Conservation (phyloP, 805 yeast genomes). For the Metschnikowia koreensis region DNA sequence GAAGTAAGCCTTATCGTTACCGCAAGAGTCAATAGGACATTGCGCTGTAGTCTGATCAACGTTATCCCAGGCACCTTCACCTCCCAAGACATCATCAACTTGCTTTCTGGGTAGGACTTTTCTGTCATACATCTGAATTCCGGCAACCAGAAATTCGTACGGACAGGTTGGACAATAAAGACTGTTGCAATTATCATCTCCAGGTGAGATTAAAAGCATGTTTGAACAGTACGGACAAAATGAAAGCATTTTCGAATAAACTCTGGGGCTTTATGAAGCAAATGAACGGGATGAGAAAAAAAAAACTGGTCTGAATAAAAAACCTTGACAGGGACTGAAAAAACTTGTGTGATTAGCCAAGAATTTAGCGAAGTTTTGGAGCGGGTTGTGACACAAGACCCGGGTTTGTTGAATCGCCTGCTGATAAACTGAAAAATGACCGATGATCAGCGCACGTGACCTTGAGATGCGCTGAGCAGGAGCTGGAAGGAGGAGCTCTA, state of each 20-base stretch:
- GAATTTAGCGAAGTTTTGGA: not conserved
- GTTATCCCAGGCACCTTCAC: slow-evolving; percentile 97
- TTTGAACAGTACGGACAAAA: slow-evolving; percentile 95
- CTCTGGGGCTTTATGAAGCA: not conserved
- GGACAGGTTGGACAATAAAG: slow-evolving; percentile 94
- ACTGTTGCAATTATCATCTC: slow-evolving; percentile 57
- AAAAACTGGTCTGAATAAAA: not conserved
- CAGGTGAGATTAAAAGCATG: slow-evolving; percentile 69
- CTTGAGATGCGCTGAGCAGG: not conserved
- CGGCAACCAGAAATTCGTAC: slow-evolving; percentile 85
- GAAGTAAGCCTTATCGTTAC: slow-evolving; percentile 88
- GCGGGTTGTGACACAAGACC: not conserved
- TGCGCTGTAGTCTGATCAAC: slow-evolving; percentile 94
- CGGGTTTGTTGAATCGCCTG: not conserved
- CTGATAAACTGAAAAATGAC: not conserved
- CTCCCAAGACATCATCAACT: slow-evolving; percentile 95
- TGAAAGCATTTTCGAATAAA: slow-evolving; percentile 62
- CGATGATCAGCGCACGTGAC: slow-evolving; percentile 10
- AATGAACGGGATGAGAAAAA: not conserved
- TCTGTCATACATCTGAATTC: slow-evolving; percentile 81
- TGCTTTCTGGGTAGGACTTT: slow-evolving; percentile 80
- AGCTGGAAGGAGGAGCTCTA: too few relatives aligned
- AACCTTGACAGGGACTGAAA: not conserved
- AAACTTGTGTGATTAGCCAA: too few relatives aligned
- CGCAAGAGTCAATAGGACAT: slow-evolving; percentile 87